Base-by-base conservation (phyloP, 2,329 filamentous ascomycete species). In the Diplocarpon rosae region DNA sequence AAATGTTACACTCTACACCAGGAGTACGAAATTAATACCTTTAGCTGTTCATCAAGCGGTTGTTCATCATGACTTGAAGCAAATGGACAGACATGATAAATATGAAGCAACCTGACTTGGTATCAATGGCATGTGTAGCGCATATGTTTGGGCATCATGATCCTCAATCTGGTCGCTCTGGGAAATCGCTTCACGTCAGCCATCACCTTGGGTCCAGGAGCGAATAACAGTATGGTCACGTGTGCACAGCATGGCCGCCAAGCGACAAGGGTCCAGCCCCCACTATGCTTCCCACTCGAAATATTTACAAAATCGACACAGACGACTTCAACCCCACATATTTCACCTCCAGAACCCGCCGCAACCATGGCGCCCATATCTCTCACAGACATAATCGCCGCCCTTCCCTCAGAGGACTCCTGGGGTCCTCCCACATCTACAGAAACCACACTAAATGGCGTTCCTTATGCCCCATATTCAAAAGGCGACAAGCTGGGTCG, bases 401-500 rank as follows among this genome's bases (percentile, higher is more conserved):
- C 77, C 60, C 77, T 87, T 61, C 83, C 83, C 51, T 71, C 81
- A 45, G 80, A 82, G 62, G 82, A 86, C 59, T 77, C 80, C 66
- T 98, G 92, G 92, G 92, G 92, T 49, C 90, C 90, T 43, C 66
- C 84, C 50, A 78, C 83, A 56, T 83, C 88, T 49, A 78, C 71
- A 59, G 86, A 95, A 65, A 94, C 86, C 53, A 95, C 85, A 51
- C 77, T 96, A 60, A 82, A 94, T 64, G 92, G 92, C 63, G 87
- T 96, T 39, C 92, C 92, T 32, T 98, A 95, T 66, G 92, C 92
- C 58, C 92, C 92, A 50, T 98, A 92, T 73, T 95, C 89, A 56
- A 98, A 98, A 70, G 88, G 87, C 64, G 92, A 98, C 73, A 96
- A 95, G 76, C 75, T 98, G 49, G 92, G 92, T 62, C 89, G 92